Evolutionary conservation across 225 moss, liverwort and hornwort species (phyloP).

Genomic region (Thuidium tamariscinum): DNA sequence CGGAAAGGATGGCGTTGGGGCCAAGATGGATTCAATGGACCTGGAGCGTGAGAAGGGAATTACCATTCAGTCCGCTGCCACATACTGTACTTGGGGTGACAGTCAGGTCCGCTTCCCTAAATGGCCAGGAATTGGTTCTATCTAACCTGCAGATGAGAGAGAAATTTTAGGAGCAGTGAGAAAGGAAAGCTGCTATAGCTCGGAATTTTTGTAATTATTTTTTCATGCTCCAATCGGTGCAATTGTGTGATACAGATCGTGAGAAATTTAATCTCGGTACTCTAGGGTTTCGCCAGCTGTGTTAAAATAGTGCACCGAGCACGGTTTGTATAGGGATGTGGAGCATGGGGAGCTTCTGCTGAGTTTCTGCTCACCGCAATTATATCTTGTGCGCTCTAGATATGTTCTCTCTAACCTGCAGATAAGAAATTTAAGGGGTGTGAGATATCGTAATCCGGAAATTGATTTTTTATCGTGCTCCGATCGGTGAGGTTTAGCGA

Average conservation of each 20-base stretch:
- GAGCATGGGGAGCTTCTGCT: neutral
- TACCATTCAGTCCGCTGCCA: slow-evolving; percentile 95
- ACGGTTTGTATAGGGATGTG: neutral
- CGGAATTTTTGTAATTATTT: neutral
- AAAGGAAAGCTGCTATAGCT: neutral
- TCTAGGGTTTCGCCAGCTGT: neutral
- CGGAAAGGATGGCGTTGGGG: slow-evolving; percentile 95
- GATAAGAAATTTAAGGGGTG: neutral
- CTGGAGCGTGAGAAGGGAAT: slow-evolving; percentile 98
- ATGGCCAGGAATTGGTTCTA: no score
- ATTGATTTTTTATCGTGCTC: neutral
- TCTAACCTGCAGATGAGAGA: neutral
- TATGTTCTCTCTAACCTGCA: neutral
- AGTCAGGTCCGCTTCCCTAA: slow-evolving; percentile 42
- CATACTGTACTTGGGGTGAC: slow-evolving; percentile 85
- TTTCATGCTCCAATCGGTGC: neutral
- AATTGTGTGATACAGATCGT: neutral
- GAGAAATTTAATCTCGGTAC: neutral
- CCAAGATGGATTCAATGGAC: slow-evolving; percentile 99
- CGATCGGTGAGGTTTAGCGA: neutral
- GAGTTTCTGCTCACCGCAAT: neutral
- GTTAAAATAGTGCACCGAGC: neutral
- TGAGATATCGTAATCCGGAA: neutral
- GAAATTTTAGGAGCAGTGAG: neutral
- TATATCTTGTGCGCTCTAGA: neutral